Base-by-base conservation (phyloP, 148 eudicot genomes). In the Selenicereus undatus region DNA sequence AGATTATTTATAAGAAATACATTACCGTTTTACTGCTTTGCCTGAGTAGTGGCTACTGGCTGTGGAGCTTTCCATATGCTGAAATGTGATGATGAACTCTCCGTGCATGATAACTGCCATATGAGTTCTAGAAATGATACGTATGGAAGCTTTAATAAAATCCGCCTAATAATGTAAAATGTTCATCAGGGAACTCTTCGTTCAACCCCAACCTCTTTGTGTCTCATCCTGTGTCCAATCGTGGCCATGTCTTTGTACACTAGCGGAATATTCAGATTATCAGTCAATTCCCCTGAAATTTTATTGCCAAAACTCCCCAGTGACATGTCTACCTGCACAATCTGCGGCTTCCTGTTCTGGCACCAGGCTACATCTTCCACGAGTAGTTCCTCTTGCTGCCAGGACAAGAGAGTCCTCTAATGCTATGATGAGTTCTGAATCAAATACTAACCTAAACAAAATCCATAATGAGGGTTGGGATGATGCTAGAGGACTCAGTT, bases 171-270 rank as follows among this genome's bases (percentile, higher is more conserved):
- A 69, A 71, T n/a, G 3, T 43, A 16, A 9, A 21, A 52, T 73
- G 68, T 77, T 36, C 42, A 72, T 45, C 83, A 84, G 86, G 78
- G 78, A 66, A 16, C 52, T 66, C 65, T 76, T 83, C 32, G 17
- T 69, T 54, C 82, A 75, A 26, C 60, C 76, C 69, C 76, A 69
- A 18, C 48, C 79, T 75, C 74, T 83, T 43, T 68, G 30, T 65
- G 26, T 68, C 48, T 50, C 78, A 16, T 36, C 83, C 51, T 71
- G 56, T 73, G 70, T 77, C 76, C 71, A 76, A 50, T 36, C 56
- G 45, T 80, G 83, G 75, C 83, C 83, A 60, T 72, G 29, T 72
- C 58, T 79, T 70, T 79, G 58, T 73, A 50, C 75, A 4, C 17
- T 77, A 42, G 26, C 36, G 81, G 78, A 81, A 24, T 72, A 65